These are phyloP conservation scores for Carex kokanica DNA, from an alignment of 176 grass and related monocot genomes.

Conservation along the genomic window DNA sequence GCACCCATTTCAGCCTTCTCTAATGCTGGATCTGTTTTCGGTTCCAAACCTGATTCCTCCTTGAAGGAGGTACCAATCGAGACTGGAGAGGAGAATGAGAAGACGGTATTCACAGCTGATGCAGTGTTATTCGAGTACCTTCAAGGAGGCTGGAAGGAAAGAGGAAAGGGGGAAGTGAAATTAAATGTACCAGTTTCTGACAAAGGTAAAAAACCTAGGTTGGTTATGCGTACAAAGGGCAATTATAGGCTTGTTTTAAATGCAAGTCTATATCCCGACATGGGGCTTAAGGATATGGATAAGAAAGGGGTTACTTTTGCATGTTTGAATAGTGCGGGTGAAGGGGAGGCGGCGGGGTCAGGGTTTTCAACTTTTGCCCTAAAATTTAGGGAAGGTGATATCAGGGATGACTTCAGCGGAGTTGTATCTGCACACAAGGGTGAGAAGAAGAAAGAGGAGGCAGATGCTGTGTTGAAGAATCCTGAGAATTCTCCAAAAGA, in stretches of 20 bases:
- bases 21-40: slow-evolving; percentile 12
- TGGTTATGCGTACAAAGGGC: slow-evolving; percentile 89
- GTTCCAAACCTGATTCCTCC: slow-evolving; percentile 33
- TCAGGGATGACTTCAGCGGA: slow-evolving; percentile 67
- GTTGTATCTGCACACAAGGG: slow-evolving; percentile 22
- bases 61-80: slow-evolving; percentile 83
- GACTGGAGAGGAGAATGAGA: slow-evolving; percentile 96
- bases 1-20: slow-evolving; percentile 14
- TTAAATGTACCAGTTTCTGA: slow-evolving; percentile 56
- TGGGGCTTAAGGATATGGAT: slow-evolving; percentile 91
- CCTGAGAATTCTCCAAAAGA: slow-evolving; percentile 25
- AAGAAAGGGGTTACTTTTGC: slow-evolving; percentile 92
- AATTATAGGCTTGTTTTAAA: slow-evolving; percentile 83
- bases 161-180: slow-evolving; percentile 92
- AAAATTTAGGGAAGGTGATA: slow-evolving; percentile 76
- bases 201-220: slow-evolving; percentile 55
- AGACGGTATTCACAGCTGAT: slow-evolving; percentile 62
- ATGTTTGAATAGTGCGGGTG: slow-evolving; percentile 69
- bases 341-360: slow-evolving; percentile 36
- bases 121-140: slow-evolving; percentile 85
- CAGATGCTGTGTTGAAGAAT: slow-evolving; percentile 6
- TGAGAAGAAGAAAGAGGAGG: slow-evolving; percentile 19
- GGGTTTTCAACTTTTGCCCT: slow-evolving; percentile 63
- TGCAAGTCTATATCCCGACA: slow-evolving; percentile 77
- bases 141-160: slow-evolving; percentile 90